Conservation (phyloP, 1,284 basidiomycete species). For the Austropuccinia psidii region DNA sequence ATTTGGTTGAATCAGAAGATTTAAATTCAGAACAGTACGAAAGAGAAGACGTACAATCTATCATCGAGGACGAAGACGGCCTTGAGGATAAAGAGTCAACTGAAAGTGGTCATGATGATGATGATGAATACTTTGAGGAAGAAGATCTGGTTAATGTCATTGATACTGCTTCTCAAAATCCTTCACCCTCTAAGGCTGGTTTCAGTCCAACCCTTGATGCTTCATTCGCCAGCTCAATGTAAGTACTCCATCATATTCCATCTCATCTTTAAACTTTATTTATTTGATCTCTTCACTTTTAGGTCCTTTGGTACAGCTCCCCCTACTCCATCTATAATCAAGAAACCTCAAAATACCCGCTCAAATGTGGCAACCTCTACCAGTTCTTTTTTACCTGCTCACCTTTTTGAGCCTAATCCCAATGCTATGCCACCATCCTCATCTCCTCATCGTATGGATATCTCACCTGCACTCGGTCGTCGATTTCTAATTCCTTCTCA, state of each 20-base stretch:
- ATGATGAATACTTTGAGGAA: not conserved
- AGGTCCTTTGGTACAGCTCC: slow-evolving; percentile 35
- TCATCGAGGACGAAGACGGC: not conserved
- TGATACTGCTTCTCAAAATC: slow-evolving; percentile 13
- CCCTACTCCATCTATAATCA: slow-evolving; percentile 14
- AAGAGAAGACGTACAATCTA: not conserved
- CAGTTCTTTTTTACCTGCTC: slow-evolving; percentile 7
- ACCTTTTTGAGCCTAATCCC: slow-evolving; percentile 32
- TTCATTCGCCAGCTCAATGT: slow-evolving; percentile 35
- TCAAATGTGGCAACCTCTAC: not conserved
- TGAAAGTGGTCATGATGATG: not conserved
- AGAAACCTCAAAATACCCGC: not conserved
- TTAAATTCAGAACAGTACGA: not conserved
- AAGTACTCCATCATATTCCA: too few relatives aligned
- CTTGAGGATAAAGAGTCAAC: not conserved
- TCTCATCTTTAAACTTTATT: not conserved
- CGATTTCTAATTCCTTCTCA: not conserved
- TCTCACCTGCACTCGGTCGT: slow-evolving; percentile 6
- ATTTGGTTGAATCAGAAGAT: not conserved
- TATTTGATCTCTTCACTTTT: not conserved
- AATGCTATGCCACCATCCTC: slow-evolving; percentile 27
- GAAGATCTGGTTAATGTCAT: not conserved
- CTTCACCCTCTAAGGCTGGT: not conserved
- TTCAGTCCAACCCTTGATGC: slow-evolving; percentile 30
- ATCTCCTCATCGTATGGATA: slow-evolving; percentile 31